Conservation (phyloP, 306 rosid genomes). For the Cucumis sativus region DNA sequence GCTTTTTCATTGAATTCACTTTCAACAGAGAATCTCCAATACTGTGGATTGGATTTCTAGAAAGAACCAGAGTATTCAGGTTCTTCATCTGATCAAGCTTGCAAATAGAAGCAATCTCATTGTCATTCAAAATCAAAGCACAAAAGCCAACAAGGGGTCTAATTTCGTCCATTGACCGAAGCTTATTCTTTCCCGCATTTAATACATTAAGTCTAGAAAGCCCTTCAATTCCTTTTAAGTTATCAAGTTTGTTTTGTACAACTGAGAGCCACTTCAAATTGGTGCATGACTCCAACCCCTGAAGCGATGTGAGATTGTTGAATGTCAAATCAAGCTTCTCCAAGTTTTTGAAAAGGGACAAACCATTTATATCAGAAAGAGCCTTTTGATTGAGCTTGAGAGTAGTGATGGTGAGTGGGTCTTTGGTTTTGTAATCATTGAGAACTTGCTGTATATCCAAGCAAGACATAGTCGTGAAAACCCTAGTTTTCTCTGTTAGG, state of each 20-base stretch:
- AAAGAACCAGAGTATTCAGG: conserved; percentile 86
- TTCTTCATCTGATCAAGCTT: conserved; percentile 61
- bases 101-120: conserved; percentile 68
- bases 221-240: conserved; percentile 72
- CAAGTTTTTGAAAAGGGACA: conserved; percentile 36
- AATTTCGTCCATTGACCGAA: conserved; percentile 53
- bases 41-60: conserved; percentile 61
- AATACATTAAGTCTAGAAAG: conserved; percentile 75
- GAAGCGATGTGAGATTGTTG: conserved; percentile 46
- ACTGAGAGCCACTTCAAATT: conserved; percentile 80
- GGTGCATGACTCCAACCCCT: conserved; percentile 61
- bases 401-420: conserved; percentile 34
- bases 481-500: neutral
- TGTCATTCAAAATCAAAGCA: conserved; percentile 78
- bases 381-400: conserved; percentile 64
- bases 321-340: conserved; percentile 42
- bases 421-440: conserved; percentile 37
- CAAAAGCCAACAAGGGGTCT: conserved; percentile 38
- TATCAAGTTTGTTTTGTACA: conserved; percentile 63
- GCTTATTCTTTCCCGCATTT: conserved; percentile 76
- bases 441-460: conserved; percentile 48
- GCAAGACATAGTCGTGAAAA: conserved; percentile 40
- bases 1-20: conserved; percentile 56
- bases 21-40: conserved; percentile 64
- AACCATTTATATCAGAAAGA: conserved; percentile 57